Evolutionary conservation across 352 stramenopile species (phyloP), one percentile per base, ranked within the genome.

Genomic region (Phytophthora agathidicida): DNA sequence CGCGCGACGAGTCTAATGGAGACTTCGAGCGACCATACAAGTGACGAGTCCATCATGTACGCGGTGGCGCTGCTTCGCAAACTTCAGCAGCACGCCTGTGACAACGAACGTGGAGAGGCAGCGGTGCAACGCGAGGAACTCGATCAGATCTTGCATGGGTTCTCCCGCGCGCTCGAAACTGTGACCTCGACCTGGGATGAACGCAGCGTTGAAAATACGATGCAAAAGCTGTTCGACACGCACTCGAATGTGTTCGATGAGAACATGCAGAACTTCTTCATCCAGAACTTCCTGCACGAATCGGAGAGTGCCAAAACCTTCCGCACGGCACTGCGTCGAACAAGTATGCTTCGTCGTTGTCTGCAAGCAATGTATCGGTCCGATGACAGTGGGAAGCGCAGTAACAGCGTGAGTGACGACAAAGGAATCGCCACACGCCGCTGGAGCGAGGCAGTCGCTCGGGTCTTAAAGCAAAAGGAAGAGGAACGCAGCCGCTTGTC

Each of bases 231-330:
- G 7, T 94, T 92, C 43, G 61, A 83, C 27, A 88, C 82, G 19
- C 83, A 94, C 68, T 74, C 79, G 23, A 84, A 94, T 39, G 83
- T 94, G 16, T 94, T 94, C 65, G 85, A 94, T 37, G 85, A 94
- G 42, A 87, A 69, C 57, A 87, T 94, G 65, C 85, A 92, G 33
- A 84, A 87, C 42, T 94, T 91, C 50, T 91, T 94, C 66, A 89
- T 92, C 65, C 85, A 92, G 60, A 91, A 94, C 65, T 94, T 88
- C 53, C 78, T 91, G 52, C 82, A 90, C 52, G 83, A 91, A 71
- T 85, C 73, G 9, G 83, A 90, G 43, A 86, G 70, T 35, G 75
- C 68, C 36, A 90, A 88, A 63, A 88, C 68, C 5, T 89, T 91
- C 31, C 80, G 80, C 13, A 76, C 75, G 3, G 80, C 82, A 7